phyloP scores from a whole-genome alignment of 78 protist genomes.

The slime mould (Dictyostelium discoideum) region DNA sequence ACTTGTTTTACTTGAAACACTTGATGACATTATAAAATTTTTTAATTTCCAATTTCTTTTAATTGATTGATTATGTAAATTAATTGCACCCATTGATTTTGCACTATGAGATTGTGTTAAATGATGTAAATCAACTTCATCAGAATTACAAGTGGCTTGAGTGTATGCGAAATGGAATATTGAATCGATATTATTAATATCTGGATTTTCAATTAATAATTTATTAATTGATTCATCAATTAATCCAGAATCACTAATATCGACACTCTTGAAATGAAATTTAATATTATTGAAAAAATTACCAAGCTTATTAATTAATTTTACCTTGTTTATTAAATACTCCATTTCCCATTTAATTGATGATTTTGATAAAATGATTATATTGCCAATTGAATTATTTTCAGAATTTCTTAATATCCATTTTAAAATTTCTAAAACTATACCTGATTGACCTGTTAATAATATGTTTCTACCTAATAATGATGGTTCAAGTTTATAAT shows the following conservation, averaged over 20 bases:
- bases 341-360: constrained; percentile 5
- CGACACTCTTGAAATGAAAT: not conserved
- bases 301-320: too few relatives aligned
- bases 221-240: not conserved
- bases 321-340: not conserved
- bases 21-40: not conserved
- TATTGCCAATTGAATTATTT: not conserved
- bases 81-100: not conserved
- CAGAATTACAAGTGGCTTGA: too few relatives aligned
- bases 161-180: too few relatives aligned
- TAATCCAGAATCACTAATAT: not conserved
- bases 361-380: constrained; percentile 12
- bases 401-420: not conserved
- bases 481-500: not conserved
- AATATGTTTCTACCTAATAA: not conserved
- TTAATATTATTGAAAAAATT: not conserved
- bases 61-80: not conserved
- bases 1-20: too few relatives aligned
- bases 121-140: too few relatives aligned
- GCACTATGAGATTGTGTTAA: not conserved
- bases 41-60: not conserved
- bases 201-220: too few relatives aligned
- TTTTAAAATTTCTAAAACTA: not conserved
- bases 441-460: not conserved
- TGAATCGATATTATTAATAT: too few relatives aligned